Percentiles rank a stretch among this genome's conserved stretches.
Conservation (phyloP, 768 basidiomycete genomes). For the Leccinellum rugosiceps region DNA sequence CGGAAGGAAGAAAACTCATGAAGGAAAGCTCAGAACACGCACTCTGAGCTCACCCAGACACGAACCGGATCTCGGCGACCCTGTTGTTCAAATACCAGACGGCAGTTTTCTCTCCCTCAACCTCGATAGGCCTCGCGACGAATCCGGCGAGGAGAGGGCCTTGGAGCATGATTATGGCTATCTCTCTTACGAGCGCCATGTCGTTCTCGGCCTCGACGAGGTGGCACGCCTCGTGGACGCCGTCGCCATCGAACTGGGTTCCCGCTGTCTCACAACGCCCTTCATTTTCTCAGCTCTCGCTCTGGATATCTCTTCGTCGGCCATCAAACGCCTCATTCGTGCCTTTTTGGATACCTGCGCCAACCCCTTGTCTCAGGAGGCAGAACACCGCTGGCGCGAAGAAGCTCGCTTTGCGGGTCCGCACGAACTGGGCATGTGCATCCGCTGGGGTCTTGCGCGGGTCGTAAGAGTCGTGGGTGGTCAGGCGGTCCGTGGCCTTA, state of each 20-base stretch:
- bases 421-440: constrained; percentile 86
- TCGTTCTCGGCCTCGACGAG: constrained; percentile 73
- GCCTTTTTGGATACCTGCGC: constrained; percentile 70
- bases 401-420: constrained; percentile 83
- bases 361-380: constrained; percentile 33
- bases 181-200: constrained; percentile 67
- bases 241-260: constrained; percentile 64
- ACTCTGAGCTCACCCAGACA: constrained; percentile 40
- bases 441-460: constrained; percentile 89
- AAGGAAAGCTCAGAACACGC: constrained; percentile 36
- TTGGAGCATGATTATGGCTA: constrained; percentile 64
- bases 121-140: constrained; percentile 45
- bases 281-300: constrained; percentile 90
- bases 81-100: constrained; percentile 42
- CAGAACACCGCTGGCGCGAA: constrained; percentile 64
- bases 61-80: constrained; percentile 32
- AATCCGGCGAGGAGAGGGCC: constrained; percentile 37
- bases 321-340: constrained; percentile 74
- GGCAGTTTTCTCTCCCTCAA: constrained; percentile 52
- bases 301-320: constrained; percentile 75
- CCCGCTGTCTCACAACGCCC: constrained; percentile 79
- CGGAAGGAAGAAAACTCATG: constrained; percentile 42
- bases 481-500: constrained; percentile 74
- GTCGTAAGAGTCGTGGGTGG: constrained; percentile 69
- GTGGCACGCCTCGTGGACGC: constrained; percentile 69